Evolutionary conservation across 331 rosid species (phyloP).

Genomic region (Rosa hybrid): DNA sequence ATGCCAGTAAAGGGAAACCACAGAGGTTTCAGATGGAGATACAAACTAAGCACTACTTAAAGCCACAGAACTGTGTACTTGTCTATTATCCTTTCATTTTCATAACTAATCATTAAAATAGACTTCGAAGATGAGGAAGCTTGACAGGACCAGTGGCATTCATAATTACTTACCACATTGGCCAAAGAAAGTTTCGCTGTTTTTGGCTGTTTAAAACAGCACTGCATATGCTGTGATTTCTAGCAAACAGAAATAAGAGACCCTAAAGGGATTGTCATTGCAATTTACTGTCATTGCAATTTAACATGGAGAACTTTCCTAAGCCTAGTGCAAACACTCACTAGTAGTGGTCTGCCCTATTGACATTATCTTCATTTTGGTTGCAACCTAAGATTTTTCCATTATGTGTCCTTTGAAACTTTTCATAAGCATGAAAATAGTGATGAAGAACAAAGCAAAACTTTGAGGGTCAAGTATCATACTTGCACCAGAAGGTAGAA

Average conservation of each 20-base stretch:
- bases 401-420: neutral
- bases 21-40: neutral
- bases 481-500: constrained; percentile 89
- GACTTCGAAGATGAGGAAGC: neutral
- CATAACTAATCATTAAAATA: neutral
- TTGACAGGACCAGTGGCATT: neutral
- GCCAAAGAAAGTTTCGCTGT: neutral
- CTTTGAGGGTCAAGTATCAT: constrained; percentile 20
- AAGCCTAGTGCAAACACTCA: neutral
- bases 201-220: neutral
- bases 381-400: neutral
- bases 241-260: neutral
- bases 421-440: constrained; percentile 1
- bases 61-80: neutral
- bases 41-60: neutral
- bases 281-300: neutral
- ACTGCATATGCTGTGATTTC: neutral
- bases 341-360: neutral
- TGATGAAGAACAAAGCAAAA: constrained; percentile 13
- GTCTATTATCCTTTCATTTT: neutral
- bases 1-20: neutral
- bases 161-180: neutral
- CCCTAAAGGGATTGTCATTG: neutral
- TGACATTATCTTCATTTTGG: neutral
- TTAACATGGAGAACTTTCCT: neutral